Conservation (phyloP, 192 early-diverging fungal genomes). For the Coemansia sp. region DNA sequence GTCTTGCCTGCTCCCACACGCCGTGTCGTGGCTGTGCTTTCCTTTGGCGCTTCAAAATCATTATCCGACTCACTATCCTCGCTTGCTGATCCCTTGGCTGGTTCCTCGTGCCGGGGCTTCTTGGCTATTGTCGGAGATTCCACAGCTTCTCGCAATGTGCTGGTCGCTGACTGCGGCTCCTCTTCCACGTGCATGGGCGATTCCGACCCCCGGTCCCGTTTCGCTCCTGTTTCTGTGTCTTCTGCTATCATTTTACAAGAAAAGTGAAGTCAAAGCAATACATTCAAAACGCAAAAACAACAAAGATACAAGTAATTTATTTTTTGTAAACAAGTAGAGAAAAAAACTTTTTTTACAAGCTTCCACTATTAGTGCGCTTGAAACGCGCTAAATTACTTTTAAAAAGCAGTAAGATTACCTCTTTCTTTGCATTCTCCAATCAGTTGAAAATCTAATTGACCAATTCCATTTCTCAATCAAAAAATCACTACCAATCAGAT, state of each 20-base stretch:
- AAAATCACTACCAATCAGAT: not conserved
- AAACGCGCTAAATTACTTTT: too few species aligned
- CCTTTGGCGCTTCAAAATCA: slow-evolving; percentile 19
- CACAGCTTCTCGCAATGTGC: not conserved
- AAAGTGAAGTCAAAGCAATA: too few species aligned
- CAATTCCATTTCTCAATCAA: not conserved
- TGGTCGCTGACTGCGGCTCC: not conserved
- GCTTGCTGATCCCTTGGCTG: not conserved
- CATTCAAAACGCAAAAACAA: too few species aligned
- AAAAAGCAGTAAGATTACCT: not conserved
- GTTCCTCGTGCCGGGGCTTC: not conserved
- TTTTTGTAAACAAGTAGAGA: not conserved
- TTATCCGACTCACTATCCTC: slow-evolving; percentile 21
- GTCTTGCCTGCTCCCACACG: slow-evolving; percentile 42
- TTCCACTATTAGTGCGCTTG: too few species aligned
- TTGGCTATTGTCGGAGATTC: not conserved
- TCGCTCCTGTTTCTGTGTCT: not conserved
- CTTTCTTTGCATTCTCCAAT: too few species aligned
- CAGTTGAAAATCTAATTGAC: not conserved
- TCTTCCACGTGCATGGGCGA: not conserved
- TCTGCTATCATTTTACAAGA: slow-evolving; percentile 3
- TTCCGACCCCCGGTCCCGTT: not conserved
- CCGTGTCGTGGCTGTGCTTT: not conserved
- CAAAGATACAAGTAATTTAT: not conserved
- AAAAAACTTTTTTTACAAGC: too few species aligned